These are phyloP conservation scores for Nephelium lappaceum DNA, from an alignment of 345 rosid genomes.

Conservation along the genomic window DNA sequence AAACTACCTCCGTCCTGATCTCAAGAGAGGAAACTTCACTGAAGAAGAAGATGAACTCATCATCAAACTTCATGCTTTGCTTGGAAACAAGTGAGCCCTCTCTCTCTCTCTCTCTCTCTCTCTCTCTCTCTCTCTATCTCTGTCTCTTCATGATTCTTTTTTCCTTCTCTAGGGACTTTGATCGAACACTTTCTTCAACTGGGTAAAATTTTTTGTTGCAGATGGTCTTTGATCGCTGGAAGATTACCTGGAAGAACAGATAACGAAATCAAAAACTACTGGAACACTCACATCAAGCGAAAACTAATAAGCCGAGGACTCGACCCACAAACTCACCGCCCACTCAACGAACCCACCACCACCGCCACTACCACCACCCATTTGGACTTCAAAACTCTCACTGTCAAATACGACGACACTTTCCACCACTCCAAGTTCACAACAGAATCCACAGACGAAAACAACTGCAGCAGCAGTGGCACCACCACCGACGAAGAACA, in stretches of 20 bases:
- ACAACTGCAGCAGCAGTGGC: conserved; percentile 50
- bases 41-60: conserved; percentile 56
- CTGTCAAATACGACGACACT: background rate
- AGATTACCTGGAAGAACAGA: conserved; percentile 57
- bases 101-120: background rate
- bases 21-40: conserved; percentile 55
- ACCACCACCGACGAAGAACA: conserved; percentile 61
- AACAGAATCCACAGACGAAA: conserved; percentile 45
- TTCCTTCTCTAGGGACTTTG: background rate
- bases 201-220: conserved; percentile 6
- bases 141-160: background rate
- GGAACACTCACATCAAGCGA: conserved; percentile 59
- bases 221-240: conserved; percentile 59
- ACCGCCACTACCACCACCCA: background rate
- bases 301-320: conserved; percentile 49
- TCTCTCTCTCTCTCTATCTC: too few relatives aligned
- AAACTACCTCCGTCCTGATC: conserved; percentile 55
- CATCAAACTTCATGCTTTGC: conserved; percentile 50
- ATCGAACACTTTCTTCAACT: background rate
- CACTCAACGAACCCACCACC: conserved; percentile 29
- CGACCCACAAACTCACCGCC: conserved; percentile 58
- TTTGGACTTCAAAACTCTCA: conserved; percentile 25
- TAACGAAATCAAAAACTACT: conserved; percentile 58
- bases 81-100: conserved; percentile 48
- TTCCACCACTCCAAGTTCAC: conserved; percentile 10